Percentiles rank a stretch among this genome's conserved stretches.
Conservation (phyloP, 768 basidiomycete genomes). For the Boletus insuetus region DNA sequence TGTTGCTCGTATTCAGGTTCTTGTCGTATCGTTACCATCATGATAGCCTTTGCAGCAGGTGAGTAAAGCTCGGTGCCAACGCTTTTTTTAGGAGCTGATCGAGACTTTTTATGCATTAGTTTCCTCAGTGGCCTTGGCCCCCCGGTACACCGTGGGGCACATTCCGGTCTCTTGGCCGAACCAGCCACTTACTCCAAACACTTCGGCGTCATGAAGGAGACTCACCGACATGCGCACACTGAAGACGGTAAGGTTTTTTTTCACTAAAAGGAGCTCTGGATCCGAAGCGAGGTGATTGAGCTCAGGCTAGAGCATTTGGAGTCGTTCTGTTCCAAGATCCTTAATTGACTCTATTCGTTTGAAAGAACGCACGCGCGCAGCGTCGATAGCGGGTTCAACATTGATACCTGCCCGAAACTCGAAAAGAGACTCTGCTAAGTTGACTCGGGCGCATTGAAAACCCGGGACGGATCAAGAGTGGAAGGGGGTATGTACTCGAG, state of each 20-base stretch:
- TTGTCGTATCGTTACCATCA: too few relatives aligned
- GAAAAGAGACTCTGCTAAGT: conserved; percentile 29
- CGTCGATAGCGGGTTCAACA: conserved; percentile 33
- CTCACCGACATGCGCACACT: conserved; percentile 51
- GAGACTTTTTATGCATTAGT: background rate
- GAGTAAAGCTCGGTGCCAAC: background rate
- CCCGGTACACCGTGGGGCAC: conserved; percentile 8
- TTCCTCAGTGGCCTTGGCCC: conserved; percentile 19
- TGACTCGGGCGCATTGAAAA: conserved; percentile 41
- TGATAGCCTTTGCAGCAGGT: conserved; percentile 7
- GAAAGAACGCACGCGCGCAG: conserved; percentile 20
- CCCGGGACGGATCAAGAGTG: conserved; percentile 44
- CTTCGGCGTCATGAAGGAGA: background rate
- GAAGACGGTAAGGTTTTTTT: conserved; percentile 57
- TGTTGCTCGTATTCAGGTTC: background rate
- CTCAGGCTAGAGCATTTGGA: too few relatives aligned
- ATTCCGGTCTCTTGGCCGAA: background rate
- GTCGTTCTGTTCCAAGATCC: conserved; percentile 39
- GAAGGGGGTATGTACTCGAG: conserved; percentile 50
- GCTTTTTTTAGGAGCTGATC: background rate
- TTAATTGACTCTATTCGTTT: conserved; percentile 27
- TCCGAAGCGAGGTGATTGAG: conserved; percentile 56
- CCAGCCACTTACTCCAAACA: background rate
- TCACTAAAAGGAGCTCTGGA: conserved; percentile 51
- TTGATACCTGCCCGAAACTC: conserved; percentile 34